Evolutionary conservation across 2,329 filamentous ascomycete species (phyloP).

Genomic region (Fusarium pseudoanthophilum): DNA sequence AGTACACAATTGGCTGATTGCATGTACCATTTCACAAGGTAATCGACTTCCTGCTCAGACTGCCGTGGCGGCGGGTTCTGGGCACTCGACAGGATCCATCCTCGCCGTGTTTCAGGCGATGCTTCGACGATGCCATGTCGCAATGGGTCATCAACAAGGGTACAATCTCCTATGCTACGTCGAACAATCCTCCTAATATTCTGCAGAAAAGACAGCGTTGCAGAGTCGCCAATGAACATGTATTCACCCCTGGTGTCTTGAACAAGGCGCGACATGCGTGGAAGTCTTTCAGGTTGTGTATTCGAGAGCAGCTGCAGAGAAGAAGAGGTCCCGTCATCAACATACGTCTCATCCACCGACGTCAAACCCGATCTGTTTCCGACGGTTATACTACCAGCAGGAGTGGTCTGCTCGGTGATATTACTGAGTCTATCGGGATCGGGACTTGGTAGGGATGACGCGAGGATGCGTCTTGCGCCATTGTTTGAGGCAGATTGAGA

Average conservation of each 20-base stretch:
- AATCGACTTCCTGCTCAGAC: conserved; percentile 38
- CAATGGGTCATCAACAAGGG: conserved; percentile 50
- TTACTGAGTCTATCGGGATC: conserved; percentile 41
- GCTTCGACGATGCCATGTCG: conserved; percentile 49
- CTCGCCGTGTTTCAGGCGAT: conserved; percentile 43
- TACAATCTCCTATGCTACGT: conserved; percentile 46
- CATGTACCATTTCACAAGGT: conserved; percentile 48
- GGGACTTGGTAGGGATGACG: conserved; percentile 41
- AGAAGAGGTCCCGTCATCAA: conserved; percentile 22
- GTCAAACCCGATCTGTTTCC: conserved; percentile 17
- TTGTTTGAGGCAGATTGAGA: neutral
- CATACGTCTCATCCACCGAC: conserved; percentile 14
- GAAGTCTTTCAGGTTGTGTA: conserved; percentile 39
- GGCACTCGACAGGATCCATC: conserved; percentile 43
- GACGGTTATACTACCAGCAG: conserved; percentile 18
- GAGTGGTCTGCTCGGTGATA: conserved; percentile 28
- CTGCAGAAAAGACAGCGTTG: conserved; percentile 49
- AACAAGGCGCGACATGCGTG: conserved; percentile 47
- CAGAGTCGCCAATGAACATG: conserved; percentile 53
- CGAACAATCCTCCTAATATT: conserved; percentile 49
- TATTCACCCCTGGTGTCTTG: conserved; percentile 48
- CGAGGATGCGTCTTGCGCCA: conserved; percentile 28
- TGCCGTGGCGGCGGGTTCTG: conserved; percentile 42
- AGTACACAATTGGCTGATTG: conserved; percentile 44
- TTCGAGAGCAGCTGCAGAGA: conserved; percentile 39